Evolutionary conservation across 2,329 filamentous ascomycete genomes (phyloP), one percentile per base, ranked within the genome.

Genomic region (Monosporascus sp.): DNA sequence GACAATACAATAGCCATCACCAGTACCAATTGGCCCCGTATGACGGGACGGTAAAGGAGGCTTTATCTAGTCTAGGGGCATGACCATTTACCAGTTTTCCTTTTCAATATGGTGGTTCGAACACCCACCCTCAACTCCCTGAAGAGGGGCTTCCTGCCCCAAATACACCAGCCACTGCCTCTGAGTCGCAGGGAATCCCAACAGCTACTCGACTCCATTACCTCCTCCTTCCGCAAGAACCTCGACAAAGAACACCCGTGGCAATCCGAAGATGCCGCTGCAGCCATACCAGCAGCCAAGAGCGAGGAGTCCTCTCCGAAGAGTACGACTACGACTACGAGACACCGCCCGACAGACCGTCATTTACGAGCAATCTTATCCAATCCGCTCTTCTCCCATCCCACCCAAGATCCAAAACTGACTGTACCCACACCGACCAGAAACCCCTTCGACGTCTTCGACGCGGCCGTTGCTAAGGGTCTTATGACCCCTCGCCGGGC

Each of bases 171-270:
- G 48, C 80, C 81, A 7, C 67, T 79, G 2, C 74, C 78, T 1
- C 69, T 84, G 40, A 78, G 71, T 45, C 68, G 71, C 44, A 72
- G 74, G 52, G 78, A 83, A 52, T 78, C 79, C 26, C 74, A 80
- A 56, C 77, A 78, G 60, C 75, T 84, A 8, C 78, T 84, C 57
- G 73, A 82, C 51, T 74, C 76, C 36, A 73, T 85, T 50, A 84
- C 82, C 49, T 68, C 72, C 6, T 83, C 81, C 2, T 85, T 85
- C 63, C 76, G 81, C 50, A 74, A 74, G 52, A 77, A 82, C 31
- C 77, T 85, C n/a, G 80, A 84, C 60, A 73, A 70, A 44, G 81
- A 84, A 62, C 78, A 84, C 61, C 80, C 80, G 55, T 76, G 70
- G 62, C 63, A 71, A 31, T 58, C 67, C 17, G 65, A 69, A 16